Evolutionary conservation across 805 yeast species (phyloP).

Genomic region (Middelhovenomyces tepae): DNA sequence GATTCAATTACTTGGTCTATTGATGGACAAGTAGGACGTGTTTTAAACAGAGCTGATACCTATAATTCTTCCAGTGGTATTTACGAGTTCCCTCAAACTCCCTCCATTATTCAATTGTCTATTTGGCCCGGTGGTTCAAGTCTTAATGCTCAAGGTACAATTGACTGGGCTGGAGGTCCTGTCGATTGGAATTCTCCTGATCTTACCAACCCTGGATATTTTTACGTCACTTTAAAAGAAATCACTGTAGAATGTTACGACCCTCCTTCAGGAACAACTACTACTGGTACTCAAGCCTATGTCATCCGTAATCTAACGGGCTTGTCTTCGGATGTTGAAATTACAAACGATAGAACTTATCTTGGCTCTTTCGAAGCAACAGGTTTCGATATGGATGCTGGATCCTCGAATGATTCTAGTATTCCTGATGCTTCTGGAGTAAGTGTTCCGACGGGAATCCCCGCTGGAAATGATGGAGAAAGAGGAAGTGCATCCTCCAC

Average conservation of each 20-base stretch:
- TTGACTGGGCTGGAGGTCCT: conserved; percentile 79
- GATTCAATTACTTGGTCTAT: conserved; percentile 62
- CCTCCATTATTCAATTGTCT: conserved; percentile 69
- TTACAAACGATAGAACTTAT: conserved; percentile 55
- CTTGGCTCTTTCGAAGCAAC: conserved; percentile 53
- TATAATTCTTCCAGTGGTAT: conserved; percentile 44
- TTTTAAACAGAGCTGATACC: conserved; percentile 50
- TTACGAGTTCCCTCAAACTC: conserved; percentile 85
- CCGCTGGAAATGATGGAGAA: conserved; percentile 6
- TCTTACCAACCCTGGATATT: conserved; percentile 70
- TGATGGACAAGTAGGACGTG: conserved; percentile 61
- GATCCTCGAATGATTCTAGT: conserved; percentile 4
- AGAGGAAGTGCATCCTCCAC: conserved; percentile 3
- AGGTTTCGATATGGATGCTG: conserved; percentile 44
- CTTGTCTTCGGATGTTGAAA: conserved; percentile 38
- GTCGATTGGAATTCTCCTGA: conserved; percentile 78
- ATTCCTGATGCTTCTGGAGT: conserved; percentile 8
- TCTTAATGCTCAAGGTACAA: conserved; percentile 49
- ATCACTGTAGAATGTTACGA: conserved; percentile 62
- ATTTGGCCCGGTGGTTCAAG: conserved; percentile 48
- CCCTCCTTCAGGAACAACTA: conserved; percentile 49
- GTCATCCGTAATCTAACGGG: conserved; percentile 43
- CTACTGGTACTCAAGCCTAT: conserved; percentile 43
- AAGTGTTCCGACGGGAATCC: conserved; percentile 7
- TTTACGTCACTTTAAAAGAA: conserved; percentile 54